Evolutionary conservation across 1,284 basidiomycete genomes (phyloP), one percentile per base, ranked within the genome.

Genomic region (Moniliella sp.): DNA sequence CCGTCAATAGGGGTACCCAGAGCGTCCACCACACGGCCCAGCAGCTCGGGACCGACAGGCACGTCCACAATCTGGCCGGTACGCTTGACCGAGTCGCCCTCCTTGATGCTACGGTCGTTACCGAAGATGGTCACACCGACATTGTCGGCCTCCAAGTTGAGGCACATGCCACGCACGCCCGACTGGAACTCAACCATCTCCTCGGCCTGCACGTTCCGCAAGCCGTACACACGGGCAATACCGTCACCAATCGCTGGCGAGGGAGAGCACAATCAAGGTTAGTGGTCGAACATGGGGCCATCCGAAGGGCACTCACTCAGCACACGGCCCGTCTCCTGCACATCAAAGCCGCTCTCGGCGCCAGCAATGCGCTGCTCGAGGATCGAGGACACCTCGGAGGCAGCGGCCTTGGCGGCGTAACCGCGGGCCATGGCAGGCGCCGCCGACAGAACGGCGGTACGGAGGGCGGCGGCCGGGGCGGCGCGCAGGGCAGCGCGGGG

Each of bases 131-230:
- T 84, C 61, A 97, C 82, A 84, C 88, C 88, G 50, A 94, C 86
- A 62, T 93, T 88, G 78, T 94, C 88, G 68, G 86, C 82, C 70
- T 97, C 88, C 74, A 97, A 78, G 78, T 97, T 97, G 65, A 97
- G 70, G 67, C 81, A 86, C 84, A 93, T 91, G 43, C 63, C 64
- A 35, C 61, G 61, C 61, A 97, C 75, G 69, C 88, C 88, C 37
- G 88, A 94, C 39, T 86, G 82, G 75, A 97, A 97, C 73, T 97
- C 88, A 73, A 97, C 88, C 88, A 97, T 94, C 75, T 97, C 88
- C 69, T 97, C 88, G 69, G 79, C 78, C 80, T 59, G 40, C 62
- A 94, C 86, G 61, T 71, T 70, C 57, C 68, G 66, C 52, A 71
- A 66, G 63, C 70, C 82, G 65, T 88, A 94, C 62, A 97, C 86